Evolutionary conservation across 345 rosid species (phyloP).

Genomic region (Hibiscus tridactylites): DNA sequence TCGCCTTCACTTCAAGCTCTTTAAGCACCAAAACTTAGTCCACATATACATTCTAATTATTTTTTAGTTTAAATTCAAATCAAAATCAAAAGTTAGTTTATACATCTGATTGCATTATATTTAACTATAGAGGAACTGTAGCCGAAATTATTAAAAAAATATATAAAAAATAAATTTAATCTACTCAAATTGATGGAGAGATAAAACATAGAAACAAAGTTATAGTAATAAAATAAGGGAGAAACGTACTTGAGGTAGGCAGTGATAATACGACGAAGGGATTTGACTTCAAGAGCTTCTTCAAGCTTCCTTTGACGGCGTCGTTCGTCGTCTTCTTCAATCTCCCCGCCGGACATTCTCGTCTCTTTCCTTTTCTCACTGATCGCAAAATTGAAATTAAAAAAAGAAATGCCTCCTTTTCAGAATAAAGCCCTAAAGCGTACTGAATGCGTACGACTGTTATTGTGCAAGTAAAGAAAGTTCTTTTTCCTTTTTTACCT

Average conservation of each 20-base stretch:
- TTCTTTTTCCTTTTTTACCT: neutral
- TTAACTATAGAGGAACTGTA: neutral
- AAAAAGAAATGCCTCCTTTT: neutral
- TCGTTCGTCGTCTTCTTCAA: slow-evolving; percentile 51
- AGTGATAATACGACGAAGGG: slow-evolving; percentile 89
- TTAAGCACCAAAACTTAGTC: neutral
- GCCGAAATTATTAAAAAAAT: neutral
- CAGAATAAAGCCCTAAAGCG: neutral
- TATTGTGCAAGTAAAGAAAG: neutral
- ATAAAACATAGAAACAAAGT: neutral
- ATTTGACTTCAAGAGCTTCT: slow-evolving; percentile 89
- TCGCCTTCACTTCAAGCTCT: neutral
- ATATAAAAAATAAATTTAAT: neutral
- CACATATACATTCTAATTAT: neutral
- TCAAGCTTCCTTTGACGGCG: slow-evolving; percentile 69
- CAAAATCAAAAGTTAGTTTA: neutral
- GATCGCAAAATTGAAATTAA: neutral
- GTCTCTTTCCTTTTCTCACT: slow-evolving; percentile 1
- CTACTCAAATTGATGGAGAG: neutral
- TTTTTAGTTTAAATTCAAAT: neutral
- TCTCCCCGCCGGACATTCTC: slow-evolving; percentile 9
- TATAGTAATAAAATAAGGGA: neutral
- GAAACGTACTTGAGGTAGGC: slow-evolving; percentile 76
- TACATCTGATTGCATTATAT: neutral
- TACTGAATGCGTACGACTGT: neutral